Conservation (phyloP, 352 stramenopile genomes). For the Pythium volutum region DNA sequence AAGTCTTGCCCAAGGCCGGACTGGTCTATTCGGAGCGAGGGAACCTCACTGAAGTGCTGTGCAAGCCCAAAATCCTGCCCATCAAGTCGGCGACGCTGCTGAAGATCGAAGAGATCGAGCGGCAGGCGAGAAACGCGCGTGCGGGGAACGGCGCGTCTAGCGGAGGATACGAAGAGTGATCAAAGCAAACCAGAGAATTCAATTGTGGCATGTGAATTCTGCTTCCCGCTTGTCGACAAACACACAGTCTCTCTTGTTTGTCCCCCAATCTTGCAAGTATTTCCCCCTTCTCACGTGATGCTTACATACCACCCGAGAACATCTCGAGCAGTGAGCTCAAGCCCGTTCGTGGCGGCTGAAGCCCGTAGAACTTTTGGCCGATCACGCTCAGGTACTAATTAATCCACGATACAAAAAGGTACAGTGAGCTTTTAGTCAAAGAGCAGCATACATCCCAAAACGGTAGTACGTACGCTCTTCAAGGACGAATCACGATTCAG, state of each 20-base stretch:
- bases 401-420: not conserved
- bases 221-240: not conserved
- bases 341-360: constrained; percentile 72
- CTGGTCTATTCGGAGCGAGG: constrained; percentile 87
- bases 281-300: not conserved
- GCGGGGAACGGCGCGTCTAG: constrained; percentile 1
- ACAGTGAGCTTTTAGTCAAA: constrained; percentile 10
- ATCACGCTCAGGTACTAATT: constrained; percentile 80
- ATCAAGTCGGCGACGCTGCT: constrained; percentile 87
- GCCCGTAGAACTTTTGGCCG: constrained; percentile 83
- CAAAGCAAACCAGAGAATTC: not conserved
- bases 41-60: constrained; percentile 84
- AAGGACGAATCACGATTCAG: constrained; percentile 73
- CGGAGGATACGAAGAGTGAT: constrained; percentile 11
- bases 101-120: constrained; percentile 85
- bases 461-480: constrained; percentile 57
- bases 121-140: constrained; percentile 45
- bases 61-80: constrained; percentile 88
- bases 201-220: no score
- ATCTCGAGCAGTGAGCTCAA: constrained; percentile 83
- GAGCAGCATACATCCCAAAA: not conserved
- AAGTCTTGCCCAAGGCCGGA: constrained; percentile 84
- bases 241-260: not conserved
- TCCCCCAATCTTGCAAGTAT: no score
- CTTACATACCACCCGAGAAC: constrained; percentile 76